Percentiles rank a stretch among this genome's conserved stretches.
These are phyloP conservation scores for Huntiella abstrusa DNA, from an alignment of 2,329 filamentous ascomycete genomes.

Conservation along the genomic window DNA sequence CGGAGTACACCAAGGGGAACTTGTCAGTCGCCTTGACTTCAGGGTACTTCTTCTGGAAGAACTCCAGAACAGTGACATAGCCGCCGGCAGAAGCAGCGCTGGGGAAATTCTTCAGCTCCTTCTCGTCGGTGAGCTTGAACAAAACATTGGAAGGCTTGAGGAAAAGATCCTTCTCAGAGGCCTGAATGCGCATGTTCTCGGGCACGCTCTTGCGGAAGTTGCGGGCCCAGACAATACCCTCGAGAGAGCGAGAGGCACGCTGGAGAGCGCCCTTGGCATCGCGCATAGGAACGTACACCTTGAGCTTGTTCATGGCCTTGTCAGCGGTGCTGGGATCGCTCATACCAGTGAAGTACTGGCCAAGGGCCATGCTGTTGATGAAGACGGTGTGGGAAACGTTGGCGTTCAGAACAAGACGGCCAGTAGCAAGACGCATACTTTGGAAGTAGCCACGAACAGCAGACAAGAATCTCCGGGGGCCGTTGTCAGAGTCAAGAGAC, in stretches of 20 bases:
- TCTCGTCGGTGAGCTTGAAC: constrained; percentile 18
- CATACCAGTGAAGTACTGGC: not conserved
- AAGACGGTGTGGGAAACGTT: constrained; percentile 38
- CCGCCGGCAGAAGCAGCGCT: constrained; percentile 13
- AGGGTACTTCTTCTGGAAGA: constrained; percentile 24
- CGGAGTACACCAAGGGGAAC: constrained; percentile 48
- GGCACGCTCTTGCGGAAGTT: not conserved
- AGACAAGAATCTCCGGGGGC: constrained; percentile 16
- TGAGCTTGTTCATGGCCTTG: constrained; percentile 25
- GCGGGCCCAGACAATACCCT: constrained; percentile 2
- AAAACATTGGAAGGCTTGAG: constrained; percentile 13
- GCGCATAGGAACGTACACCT: constrained; percentile 7
- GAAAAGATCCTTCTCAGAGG: not conserved
- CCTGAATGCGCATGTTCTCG: not conserved
- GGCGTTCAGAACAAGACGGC: constrained; percentile 33
- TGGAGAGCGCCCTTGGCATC: not conserved
- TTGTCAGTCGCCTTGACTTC: constrained; percentile 17
- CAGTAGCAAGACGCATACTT: constrained; percentile 33
- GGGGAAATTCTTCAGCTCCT: constrained; percentile 17
- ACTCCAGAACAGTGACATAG: constrained; percentile 24
- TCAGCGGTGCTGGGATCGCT: constrained; percentile 23
- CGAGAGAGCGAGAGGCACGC: not conserved
- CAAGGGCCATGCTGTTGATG: constrained; percentile 13
- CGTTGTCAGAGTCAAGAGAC: constrained; percentile 11
- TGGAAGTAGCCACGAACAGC: constrained; percentile 35